Conservation (phyloP, 2,329 filamentous ascomycete species). For the Penicillium sp. region DNA sequence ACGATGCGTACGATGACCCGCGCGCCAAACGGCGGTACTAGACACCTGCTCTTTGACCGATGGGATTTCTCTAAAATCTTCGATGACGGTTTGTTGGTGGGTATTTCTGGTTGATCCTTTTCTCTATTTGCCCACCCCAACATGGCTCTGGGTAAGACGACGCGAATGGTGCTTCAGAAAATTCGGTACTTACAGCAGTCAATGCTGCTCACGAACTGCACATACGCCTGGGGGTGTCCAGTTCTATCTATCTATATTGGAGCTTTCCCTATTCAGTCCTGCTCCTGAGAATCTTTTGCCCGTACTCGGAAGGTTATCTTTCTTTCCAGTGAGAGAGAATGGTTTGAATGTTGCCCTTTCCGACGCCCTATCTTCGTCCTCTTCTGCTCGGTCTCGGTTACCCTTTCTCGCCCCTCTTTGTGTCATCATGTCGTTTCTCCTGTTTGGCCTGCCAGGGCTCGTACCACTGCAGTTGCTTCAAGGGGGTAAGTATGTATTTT, state of each 20-base stretch:
- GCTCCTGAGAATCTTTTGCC: conserved; percentile 3
- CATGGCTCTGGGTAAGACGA: conserved; percentile 45
- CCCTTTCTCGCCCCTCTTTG: conserved; percentile 24
- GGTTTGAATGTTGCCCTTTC: conserved; percentile 8
- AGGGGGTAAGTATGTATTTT: conserved; percentile 52
- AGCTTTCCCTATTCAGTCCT: conserved; percentile 4
- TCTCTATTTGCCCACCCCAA: conserved; percentile 27
- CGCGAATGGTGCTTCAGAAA: conserved; percentile 16
- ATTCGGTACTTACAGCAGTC: conserved; percentile 28
- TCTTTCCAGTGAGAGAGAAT: neutral
- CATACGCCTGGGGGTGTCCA: conserved; percentile 11
- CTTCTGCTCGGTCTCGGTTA: conserved; percentile 18
- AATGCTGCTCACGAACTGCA: conserved; percentile 13
- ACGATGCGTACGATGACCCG: conserved; percentile 78
- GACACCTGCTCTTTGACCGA: conserved; percentile 20
- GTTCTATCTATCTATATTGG: neutral
- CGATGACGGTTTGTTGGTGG: conserved; percentile 48
- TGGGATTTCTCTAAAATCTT: conserved; percentile 25
- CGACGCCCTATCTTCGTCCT: conserved; percentile 7
- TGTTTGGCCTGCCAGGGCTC: conserved; percentile 35
- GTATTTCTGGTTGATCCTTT: conserved; percentile 44
- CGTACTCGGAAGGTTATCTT: neutral
- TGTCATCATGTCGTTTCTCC: conserved; percentile 32
- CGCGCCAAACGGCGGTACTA: conserved; percentile 66
- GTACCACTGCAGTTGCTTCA: conserved; percentile 25